Base-by-base conservation (phyloP, 1,139 yeast species). In the Taphrina communis region DNA sequence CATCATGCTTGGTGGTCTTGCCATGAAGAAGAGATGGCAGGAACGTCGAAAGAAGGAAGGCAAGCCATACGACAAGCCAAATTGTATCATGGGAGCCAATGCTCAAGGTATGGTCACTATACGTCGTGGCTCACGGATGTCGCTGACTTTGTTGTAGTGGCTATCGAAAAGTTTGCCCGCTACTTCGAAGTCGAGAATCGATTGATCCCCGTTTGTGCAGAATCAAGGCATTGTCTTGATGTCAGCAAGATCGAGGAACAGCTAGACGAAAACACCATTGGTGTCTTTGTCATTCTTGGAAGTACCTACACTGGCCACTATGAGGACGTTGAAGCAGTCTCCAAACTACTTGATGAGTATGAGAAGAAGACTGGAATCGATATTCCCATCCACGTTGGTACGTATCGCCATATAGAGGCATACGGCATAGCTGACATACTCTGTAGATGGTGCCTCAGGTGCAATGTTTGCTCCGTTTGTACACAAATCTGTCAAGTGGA, bases 271-370 rank as follows among this genome's bases (percentile, higher is more conserved):
- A 92, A 92, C 80, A 92, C 97, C 19, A 92, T 92, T 80, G 97
- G 97, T 74, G 85, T 90, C 59, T 92, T 88, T 79, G 96, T 89
- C 35, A 91, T 92, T 76, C 77, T 91, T 75, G 97, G 97, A 0
- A 89, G 97, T 11, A 92, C 97, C 3, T 92, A 89, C 78, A 92
- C 97, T 6, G 97, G 97, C 69, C 91, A 93, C 65, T 91, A 89
- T 79, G 97, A 92, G 77, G 86, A 90, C 68, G 94, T 92, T 59
- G 83, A 80, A 72, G 80, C 81, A 48, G 86, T 91, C 59, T 79
- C 85, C 57, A 77, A 83, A 19, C 79, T 88, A 36, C 82, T 92
- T 72, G 94, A 89, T 76, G 85, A 87, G 69, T 83, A 85, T 73
- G 87, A 92, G 77, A 78, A 81, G 71, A 88, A 89, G 76, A 86